Conservation (phyloP, 768 basidiomycete species). For the Suillus placidus region DNA sequence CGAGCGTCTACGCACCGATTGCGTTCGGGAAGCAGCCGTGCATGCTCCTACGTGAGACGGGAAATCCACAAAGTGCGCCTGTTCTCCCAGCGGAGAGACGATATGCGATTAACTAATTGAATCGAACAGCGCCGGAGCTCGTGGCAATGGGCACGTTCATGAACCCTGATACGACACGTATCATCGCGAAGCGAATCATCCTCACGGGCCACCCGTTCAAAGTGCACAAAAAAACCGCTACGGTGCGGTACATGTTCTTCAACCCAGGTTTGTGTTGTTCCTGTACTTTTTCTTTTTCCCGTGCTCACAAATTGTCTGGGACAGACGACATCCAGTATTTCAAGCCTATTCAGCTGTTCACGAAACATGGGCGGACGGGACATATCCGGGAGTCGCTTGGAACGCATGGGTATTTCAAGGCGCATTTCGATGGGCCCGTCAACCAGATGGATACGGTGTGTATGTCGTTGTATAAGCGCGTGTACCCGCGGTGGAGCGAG, state of each 20-base stretch:
- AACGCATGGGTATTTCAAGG: slow-evolving; percentile 98
- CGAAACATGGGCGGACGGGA: slow-evolving; percentile 83
- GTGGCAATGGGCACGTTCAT: slow-evolving; percentile 88
- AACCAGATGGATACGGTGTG: slow-evolving; percentile 98
- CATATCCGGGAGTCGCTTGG: slow-evolving; percentile 72
- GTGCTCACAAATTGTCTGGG: slow-evolving; percentile 10
- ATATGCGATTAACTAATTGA: slow-evolving; percentile 5
- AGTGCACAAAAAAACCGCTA: slow-evolving; percentile 95
- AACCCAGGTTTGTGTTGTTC: slow-evolving; percentile 58
- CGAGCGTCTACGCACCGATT: slow-evolving; percentile 88
- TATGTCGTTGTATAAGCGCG: slow-evolving; percentile 91
- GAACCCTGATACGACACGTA: slow-evolving; percentile 86
- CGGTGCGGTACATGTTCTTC: slow-evolving; percentile 99
- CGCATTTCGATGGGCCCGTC: slow-evolving; percentile 91
- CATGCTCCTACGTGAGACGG: slow-evolving; percentile 71
- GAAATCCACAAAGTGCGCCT: slow-evolving; percentile 62
- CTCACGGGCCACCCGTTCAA: slow-evolving; percentile 97
- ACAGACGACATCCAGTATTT: slow-evolving; percentile 89
- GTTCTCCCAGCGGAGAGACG: not conserved
- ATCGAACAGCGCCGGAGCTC: slow-evolving; percentile 65
- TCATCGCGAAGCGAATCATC: slow-evolving; percentile 92
- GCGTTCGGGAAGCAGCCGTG: slow-evolving; percentile 81
- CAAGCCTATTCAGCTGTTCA: slow-evolving; percentile 84
- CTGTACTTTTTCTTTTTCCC: slow-evolving; percentile 1
- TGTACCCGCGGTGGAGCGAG: slow-evolving; percentile 61